These are phyloP conservation scores for Ophiostoma fasciatum DNA, from an alignment of 2,329 filamentous ascomycete species.

Conservation along the genomic window DNA sequence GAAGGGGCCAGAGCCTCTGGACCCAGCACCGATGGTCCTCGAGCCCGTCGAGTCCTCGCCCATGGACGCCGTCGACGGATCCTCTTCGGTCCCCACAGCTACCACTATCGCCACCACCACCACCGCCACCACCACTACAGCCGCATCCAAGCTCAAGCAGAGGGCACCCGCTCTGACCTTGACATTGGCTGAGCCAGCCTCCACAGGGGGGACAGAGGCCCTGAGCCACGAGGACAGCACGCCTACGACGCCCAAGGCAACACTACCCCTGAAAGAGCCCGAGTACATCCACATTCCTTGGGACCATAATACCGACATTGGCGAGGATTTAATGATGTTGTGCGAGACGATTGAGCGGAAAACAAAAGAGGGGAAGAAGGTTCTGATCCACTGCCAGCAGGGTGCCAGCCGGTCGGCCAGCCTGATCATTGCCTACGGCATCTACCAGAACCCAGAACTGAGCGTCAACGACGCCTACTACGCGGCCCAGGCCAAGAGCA, in stretches of 20 bases:
- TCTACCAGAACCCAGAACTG: constrained; percentile 63
- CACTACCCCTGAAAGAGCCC: constrained; percentile 32
- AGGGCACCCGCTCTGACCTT: constrained; percentile 4
- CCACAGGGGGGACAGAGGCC: constrained; percentile 17
- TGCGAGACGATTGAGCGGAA: constrained; percentile 64
- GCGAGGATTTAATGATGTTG: constrained; percentile 57
- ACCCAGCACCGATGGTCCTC: no score
- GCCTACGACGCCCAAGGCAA: constrained; percentile 43
- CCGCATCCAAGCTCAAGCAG: not conserved
- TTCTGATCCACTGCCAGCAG: constrained; percentile 75
- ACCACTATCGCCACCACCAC: no score
- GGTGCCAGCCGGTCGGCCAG: constrained; percentile 75
- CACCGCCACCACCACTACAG: not conserved
- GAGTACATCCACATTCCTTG: constrained; percentile 81
- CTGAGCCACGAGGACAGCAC: constrained; percentile 22
- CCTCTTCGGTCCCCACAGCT: no score
- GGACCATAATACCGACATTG: constrained; percentile 82
- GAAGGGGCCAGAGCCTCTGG: no score
- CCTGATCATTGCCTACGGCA: constrained; percentile 71
- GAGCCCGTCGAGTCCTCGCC: constrained; percentile 19
- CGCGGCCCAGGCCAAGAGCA: constrained; percentile 63
- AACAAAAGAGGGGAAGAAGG: constrained; percentile 58
- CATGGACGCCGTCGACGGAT: no score
- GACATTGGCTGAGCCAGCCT: not conserved
- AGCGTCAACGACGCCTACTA: constrained; percentile 76